phyloP scores from a whole-genome alignment of 1,284 basidiomycete species.

The Trichosporon sp. region DNA sequence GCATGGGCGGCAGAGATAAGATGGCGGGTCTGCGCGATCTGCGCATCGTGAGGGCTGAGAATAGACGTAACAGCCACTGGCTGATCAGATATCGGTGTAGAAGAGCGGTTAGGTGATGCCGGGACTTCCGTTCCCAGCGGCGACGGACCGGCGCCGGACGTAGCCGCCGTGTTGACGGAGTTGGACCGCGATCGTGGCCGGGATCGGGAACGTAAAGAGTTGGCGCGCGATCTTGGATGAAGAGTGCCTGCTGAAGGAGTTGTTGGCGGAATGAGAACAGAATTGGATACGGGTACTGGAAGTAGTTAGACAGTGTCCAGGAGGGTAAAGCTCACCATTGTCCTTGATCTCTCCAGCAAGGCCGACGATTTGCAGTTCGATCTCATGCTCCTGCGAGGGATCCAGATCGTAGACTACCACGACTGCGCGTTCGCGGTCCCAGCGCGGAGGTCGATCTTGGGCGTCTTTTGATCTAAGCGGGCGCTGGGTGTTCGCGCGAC shows the following conservation, averaged over 20 bases:
- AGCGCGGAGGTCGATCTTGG: conserved; percentile 4
- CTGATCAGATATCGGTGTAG: conserved; percentile 9
- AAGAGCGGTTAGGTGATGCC: conserved; percentile 8
- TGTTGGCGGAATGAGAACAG: conserved; percentile 38
- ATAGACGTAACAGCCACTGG: conserved; percentile 31
- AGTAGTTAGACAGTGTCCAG: neutral
- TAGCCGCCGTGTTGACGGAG: conserved; percentile 30
- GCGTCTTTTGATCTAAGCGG: conserved; percentile 1
- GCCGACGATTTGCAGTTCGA: conserved; percentile 47
- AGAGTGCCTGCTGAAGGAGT: conserved; percentile 22
- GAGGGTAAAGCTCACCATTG: conserved; percentile 18
- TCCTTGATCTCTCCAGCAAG: conserved; percentile 30
- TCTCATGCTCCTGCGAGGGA: conserved; percentile 47
- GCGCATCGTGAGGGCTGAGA: conserved; percentile 36
- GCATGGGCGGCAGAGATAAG: conserved; percentile 38
- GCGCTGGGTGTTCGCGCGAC: neutral
- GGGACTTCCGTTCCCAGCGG: conserved; percentile 14
- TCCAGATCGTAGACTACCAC: conserved; percentile 46
- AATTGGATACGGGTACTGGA: conserved; percentile 30
- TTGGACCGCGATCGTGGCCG: conserved; percentile 44
- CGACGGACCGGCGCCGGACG: conserved; percentile 17
- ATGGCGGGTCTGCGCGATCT: conserved; percentile 42
- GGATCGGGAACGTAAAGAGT: conserved; percentile 44
- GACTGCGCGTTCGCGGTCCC: conserved; percentile 41
- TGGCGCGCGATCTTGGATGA: conserved; percentile 42